Evolutionary conservation across 2,329 filamentous ascomycete species (phyloP), one percentile per base, ranked within the genome.

Genomic region (Ascochyta lentis): DNA sequence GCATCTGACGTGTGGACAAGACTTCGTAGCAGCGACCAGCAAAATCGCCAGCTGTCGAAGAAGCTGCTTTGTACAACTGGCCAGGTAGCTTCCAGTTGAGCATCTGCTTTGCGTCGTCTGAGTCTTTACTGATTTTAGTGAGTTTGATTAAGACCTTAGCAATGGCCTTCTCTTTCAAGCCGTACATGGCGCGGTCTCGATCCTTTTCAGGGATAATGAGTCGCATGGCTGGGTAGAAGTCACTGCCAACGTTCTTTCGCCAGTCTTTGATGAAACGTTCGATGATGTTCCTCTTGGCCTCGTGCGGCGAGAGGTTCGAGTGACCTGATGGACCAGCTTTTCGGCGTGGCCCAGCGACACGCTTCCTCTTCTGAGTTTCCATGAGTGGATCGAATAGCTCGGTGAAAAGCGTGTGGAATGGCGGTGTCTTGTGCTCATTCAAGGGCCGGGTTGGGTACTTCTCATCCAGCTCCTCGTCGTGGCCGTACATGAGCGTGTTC

Each of bases 141-240:
- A 96, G 84, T 71, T 92, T 94, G 55, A 97, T 90, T n/a, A 98
- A 81, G 19, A 98, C 79, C 71, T 92, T 96, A 9, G 89, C 94
- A 56, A 99, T 92, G 5, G 88, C 86, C 72, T 89, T 93, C 79
- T 99, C 95, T 72, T 98, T 98, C 37, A 99, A 81, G 0, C 94
- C 92, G 69, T 98, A 99, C 80, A 96, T 92, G 16, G 90, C 89
- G 43, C 95, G 86, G 68, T 98, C 92, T 35, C 92, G 86, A 70
- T 99, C 95, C 71, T 96, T 96, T 68, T 96, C 92, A 0, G 94
- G 93, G 3, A 97, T 82, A 54, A 98, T 96, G 42, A 99, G 84
- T 19, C 95, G 88, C 75, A 99, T 84, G 1, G 92, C 94, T 0
- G 95, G 95, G 71, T 95, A 98, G 67, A 99, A 91, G 75, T 99